Evolutionary conservation across 495 filamentous ascomycete genomes (phyloP), one percentile per base, ranked within the genome.

Genomic region (Penicillium argentinense): DNA sequence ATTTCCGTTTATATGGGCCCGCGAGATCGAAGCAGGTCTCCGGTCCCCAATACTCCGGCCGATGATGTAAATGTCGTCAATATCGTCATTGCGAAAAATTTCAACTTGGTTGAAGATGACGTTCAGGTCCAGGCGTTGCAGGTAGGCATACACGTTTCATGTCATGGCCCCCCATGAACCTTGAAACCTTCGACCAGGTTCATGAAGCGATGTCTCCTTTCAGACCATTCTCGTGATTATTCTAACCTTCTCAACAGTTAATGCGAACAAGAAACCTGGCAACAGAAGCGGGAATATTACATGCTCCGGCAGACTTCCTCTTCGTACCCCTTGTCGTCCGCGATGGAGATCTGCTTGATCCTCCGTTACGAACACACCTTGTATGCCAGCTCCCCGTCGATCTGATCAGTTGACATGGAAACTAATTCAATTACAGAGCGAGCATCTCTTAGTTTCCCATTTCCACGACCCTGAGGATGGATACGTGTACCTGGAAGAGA

Each of bases 51-150:
- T 5, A 34, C 42, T 26, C 38, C 25, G 11, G 29, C 71, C 6
- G 71, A 75, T 13, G 67, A 66, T 18, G 66, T 61, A 23, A 64
- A 67, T 32, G 83, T 95, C 39, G 83, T 88, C 36, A 89, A 95
- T 66, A 76, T 96, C 9, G 71, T 96, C 17, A 83, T 98, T 37
- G 84, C 86, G 4, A 85, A 83, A 51, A 80, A 96, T 56, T 81
- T 98, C 37, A 80, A 95, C 60, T 61, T 73, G 29, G 86, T 86
- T 2, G 72, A 73, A 21, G 69, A 79, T 17, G 76, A 81, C 30
- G 76, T 97, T n/a, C 93, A 98, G 67, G 83, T 91, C 27, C 89
- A 96, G 58, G 83, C 80, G 21, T 77, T 98, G 21, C 92, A 89
- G 71, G 81, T 85, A 64, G 28, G 51, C 8, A 13, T 5, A 11